phyloP scores from a whole-genome alignment of 2,329 filamentous ascomycete species.

The Ciborinia camelliae region DNA sequence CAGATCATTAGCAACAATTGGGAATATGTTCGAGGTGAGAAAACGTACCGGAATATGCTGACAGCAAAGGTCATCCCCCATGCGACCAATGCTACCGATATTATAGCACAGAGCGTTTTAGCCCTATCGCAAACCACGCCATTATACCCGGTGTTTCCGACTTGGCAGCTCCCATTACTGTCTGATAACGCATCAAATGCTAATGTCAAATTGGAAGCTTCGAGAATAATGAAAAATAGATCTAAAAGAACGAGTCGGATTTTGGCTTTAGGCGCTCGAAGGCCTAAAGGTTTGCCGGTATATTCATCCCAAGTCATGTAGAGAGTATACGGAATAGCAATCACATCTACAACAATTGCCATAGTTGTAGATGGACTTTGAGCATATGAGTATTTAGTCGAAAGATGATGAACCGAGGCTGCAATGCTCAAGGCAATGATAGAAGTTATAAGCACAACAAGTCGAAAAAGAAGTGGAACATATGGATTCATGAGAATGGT shows the following conservation, averaged over 20 bases:
- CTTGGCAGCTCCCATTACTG: slow-evolving; percentile 55
- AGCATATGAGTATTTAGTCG: slow-evolving; percentile 41
- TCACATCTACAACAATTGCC: slow-evolving; percentile 81
- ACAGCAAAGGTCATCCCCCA: slow-evolving; percentile 90
- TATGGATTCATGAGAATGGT: slow-evolving; percentile 51
- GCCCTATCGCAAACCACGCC: slow-evolving; percentile 58
- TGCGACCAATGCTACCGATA: slow-evolving; percentile 78
- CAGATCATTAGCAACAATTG: slow-evolving; percentile 32
- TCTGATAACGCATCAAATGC: slow-evolving; percentile 80
- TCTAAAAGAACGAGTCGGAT: slow-evolving; percentile 87
- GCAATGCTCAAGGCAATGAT: slow-evolving; percentile 77
- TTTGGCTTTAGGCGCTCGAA: slow-evolving; percentile 80
- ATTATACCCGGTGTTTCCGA: slow-evolving; percentile 39
- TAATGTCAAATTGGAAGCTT: slow-evolving; percentile 85
- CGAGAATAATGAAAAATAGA: slow-evolving; percentile 95
- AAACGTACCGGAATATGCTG: slow-evolving; percentile 65
- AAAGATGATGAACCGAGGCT: slow-evolving; percentile 63
- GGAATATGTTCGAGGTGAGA: not conserved
- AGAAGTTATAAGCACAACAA: slow-evolving; percentile 80
- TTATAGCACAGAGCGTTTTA: slow-evolving; percentile 70
- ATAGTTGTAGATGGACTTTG: slow-evolving; percentile 79
- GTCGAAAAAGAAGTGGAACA: slow-evolving; percentile 77
- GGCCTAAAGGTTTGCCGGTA: slow-evolving; percentile 84
- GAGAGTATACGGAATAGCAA: slow-evolving; percentile 84
- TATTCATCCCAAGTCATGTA: slow-evolving; percentile 98